Conservation (phyloP, 768 basidiomycete genomes). For the Auriscalpium vulgare region DNA sequence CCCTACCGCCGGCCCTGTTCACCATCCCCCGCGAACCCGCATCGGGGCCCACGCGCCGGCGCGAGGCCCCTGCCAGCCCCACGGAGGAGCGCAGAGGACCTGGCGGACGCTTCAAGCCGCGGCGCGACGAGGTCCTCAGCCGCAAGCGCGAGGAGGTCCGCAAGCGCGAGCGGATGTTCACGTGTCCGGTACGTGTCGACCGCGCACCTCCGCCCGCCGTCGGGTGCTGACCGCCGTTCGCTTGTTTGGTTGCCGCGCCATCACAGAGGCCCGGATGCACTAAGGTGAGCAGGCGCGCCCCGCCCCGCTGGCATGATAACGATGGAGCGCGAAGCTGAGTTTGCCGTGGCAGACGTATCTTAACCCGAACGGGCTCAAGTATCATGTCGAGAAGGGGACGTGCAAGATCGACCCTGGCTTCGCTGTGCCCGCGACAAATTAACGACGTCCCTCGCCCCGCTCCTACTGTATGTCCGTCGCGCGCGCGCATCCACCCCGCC, state of each 20-base stretch:
- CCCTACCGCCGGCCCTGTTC: conserved; percentile 11
- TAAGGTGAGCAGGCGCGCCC: conserved; percentile 31
- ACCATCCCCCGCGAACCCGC: conserved; percentile 1
- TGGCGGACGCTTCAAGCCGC: conserved; percentile 14
- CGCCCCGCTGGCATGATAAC: no score
- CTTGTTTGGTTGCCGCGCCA: background rate
- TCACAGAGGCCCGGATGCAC: conserved; percentile 38
- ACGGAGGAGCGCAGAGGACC: conserved; percentile 14
- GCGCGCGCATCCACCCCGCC: background rate
- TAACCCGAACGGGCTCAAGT: conserved; percentile 60
- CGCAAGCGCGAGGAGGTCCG: conserved; percentile 17
- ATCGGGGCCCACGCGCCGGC: conserved; percentile 7
- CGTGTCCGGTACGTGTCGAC: conserved; percentile 11
- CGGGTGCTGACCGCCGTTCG: background rate
- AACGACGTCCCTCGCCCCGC: conserved; percentile 1
- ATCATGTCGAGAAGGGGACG: conserved; percentile 60
- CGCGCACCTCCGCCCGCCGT: background rate
- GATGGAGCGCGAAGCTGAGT: conserved; percentile 1
- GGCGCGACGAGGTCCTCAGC: background rate
- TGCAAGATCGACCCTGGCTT: conserved; percentile 35
- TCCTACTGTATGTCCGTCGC: background rate
- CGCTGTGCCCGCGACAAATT: background rate
- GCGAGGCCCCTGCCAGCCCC: background rate
- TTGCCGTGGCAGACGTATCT: conserved; percentile 39
- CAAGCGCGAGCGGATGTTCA: conserved; percentile 16